Evolutionary conservation across 1,284 basidiomycete species (phyloP).

Genomic region (Trichosporon sp.): DNA sequence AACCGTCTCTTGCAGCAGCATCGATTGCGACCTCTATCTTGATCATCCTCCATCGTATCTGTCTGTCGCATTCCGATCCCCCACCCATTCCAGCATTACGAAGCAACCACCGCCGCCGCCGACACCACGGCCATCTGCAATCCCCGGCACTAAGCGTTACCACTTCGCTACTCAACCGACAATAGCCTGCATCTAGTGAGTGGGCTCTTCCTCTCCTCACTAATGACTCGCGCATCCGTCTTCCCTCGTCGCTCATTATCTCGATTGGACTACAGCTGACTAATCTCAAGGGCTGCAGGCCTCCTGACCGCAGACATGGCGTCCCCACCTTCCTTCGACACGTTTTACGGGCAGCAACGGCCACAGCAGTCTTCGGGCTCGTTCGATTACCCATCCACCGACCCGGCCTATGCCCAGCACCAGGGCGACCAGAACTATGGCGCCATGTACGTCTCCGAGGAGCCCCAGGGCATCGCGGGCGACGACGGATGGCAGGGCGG

Average conservation of each 20-base stretch:
- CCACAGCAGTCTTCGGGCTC: conserved; percentile 18
- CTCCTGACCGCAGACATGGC: conserved; percentile 19
- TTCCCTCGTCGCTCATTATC: neutral
- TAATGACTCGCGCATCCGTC: neutral
- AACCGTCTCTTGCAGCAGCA: too few relatives aligned
- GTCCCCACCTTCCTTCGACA: conserved; percentile 28
- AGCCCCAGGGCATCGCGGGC: conserved; percentile 20
- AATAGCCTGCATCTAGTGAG: conserved; percentile 1
- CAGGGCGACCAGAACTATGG: conserved; percentile 3
- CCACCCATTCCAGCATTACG: neutral
- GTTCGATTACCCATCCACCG: conserved; percentile 15
- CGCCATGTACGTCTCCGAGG: conserved; percentile 20
- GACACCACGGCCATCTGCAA: neutral
- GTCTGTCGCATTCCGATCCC: neutral
- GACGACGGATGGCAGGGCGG: neutral
- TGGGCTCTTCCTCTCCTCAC: neutral
- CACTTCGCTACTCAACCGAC: neutral
- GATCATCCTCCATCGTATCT: neutral
- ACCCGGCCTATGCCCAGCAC: conserved; percentile 9
- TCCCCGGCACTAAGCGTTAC: neutral
- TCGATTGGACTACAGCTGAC: neutral
- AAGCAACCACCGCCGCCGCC: neutral
- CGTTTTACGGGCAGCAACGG: conserved; percentile 24
- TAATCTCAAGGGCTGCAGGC: neutral
- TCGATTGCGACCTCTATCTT: too few relatives aligned